phyloP scores from a whole-genome alignment of 345 rosid genomes.

The Crucihimalaya himalaica region DNA sequence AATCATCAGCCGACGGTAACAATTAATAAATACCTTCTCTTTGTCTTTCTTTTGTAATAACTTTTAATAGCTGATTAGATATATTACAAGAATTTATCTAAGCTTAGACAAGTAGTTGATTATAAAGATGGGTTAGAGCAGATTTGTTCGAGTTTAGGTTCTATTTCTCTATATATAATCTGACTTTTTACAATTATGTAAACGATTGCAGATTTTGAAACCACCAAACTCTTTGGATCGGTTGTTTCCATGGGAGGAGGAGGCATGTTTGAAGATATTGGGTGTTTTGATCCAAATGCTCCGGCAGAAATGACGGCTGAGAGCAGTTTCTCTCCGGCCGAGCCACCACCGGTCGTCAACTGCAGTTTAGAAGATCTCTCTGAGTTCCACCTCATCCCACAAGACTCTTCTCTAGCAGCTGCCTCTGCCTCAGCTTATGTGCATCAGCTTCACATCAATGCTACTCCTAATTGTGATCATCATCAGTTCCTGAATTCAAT shows the following conservation, averaged over 20 bases:
- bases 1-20: slow-evolving; percentile 25
- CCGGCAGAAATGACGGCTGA: slow-evolving; percentile 38
- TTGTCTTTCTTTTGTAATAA: background rate
- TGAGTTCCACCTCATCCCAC: slow-evolving; percentile 45
- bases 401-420: slow-evolving; percentile 35
- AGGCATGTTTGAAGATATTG: slow-evolving; percentile 55
- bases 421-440: slow-evolving; percentile 37
- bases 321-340: slow-evolving; percentile 32
- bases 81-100: background rate
- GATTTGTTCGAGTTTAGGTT: slow-evolving; percentile 13
- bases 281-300: slow-evolving; percentile 54
- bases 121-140: background rate
- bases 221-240: background rate
- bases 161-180: background rate
- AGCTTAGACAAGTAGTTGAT: background rate
- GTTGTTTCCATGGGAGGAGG: slow-evolving; percentile 16
- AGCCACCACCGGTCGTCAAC: slow-evolving; percentile 28
- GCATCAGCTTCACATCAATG: slow-evolving; percentile 47
- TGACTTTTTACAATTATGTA: background rate
- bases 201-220: slow-evolving; percentile 18
- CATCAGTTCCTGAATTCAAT: slow-evolving; percentile 39
- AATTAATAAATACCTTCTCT: background rate
- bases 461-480: slow-evolving; percentile 21
- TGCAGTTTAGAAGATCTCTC: slow-evolving; percentile 48
- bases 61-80: background rate